phyloP scores from a whole-genome alignment of 805 yeast genomes.

The Pichia eremophila region DNA sequence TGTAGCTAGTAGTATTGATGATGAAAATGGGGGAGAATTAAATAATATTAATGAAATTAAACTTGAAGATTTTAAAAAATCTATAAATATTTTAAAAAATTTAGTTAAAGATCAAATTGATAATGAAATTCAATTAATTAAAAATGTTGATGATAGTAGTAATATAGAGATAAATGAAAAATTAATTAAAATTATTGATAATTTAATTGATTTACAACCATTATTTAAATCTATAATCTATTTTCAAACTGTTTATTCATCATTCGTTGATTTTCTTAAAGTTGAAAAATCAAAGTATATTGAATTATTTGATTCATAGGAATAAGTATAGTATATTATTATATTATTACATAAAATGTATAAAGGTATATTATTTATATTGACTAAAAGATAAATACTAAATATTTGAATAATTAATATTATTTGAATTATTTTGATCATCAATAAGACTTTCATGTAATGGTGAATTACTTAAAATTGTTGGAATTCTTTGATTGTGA shows the following conservation, averaged over 20 bases:
- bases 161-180: slow-evolving; percentile 15
- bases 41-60: slow-evolving; percentile 8
- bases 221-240: slow-evolving; percentile 43
- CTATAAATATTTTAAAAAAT: slow-evolving; percentile 37
- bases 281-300: slow-evolving; percentile 25
- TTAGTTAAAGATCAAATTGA: slow-evolving; percentile 36
- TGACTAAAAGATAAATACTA: too few relatives aligned
- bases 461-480: background rate
- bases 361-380: too few relatives aligned
- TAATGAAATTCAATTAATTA: slow-evolving; percentile 19
- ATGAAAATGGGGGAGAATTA: background rate
- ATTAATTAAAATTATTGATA: slow-evolving; percentile 34
- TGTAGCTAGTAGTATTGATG: slow-evolving; percentile 15
- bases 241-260: slow-evolving; percentile 42
- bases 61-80: slow-evolving; percentile 24
- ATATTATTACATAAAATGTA: too few relatives aligned
- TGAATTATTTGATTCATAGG: slow-evolving; percentile 3
- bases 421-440: background rate
- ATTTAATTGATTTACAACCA: slow-evolving; percentile 39
- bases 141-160: slow-evolving; percentile 1
- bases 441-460: slow-evolving; percentile 8
- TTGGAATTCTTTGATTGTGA: too few relatives aligned
- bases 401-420: too few relatives aligned
- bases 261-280: slow-evolving; percentile 36
- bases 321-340: too few relatives aligned